These are phyloP conservation scores for Marasmius tenuissimus DNA, from an alignment of 1,284 basidiomycete genomes.

Conservation along the genomic window DNA sequence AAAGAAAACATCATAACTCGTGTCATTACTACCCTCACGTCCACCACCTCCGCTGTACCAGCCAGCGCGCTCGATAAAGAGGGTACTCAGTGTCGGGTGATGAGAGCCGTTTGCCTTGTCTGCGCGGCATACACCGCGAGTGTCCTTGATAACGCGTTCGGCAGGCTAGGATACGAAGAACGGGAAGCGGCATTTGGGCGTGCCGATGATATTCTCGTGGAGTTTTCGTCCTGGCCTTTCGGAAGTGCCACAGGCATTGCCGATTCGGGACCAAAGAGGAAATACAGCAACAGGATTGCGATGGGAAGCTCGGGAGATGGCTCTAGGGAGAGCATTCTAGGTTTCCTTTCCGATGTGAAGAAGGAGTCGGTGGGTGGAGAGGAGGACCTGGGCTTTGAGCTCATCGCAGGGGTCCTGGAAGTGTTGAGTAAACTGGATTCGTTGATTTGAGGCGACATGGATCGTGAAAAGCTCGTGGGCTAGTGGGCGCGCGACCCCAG, in stretches of 20 bases:
- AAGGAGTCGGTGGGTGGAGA: constrained; percentile 56
- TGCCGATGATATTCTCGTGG: constrained; percentile 88
- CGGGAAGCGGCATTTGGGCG: constrained; percentile 88
- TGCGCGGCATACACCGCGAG: constrained; percentile 90
- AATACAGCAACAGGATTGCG: constrained; percentile 49
- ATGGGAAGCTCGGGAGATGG: constrained; percentile 50
- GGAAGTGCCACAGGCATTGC: constrained; percentile 44
- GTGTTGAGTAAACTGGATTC: constrained; percentile 89
- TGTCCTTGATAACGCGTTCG: constrained; percentile 93
- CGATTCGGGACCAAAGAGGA: constrained; percentile 27
- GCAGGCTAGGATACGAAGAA: constrained; percentile 85
- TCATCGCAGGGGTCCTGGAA: constrained; percentile 88
- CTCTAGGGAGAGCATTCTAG: constrained; percentile 73
- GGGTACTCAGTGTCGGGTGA: constrained; percentile 75
- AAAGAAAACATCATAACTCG: constrained; percentile 85
- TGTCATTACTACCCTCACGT: constrained; percentile 75
- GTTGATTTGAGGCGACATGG: constrained; percentile 30
- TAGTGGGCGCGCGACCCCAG: too few species aligned
- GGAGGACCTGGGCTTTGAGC: constrained; percentile 83
- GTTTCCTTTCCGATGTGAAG: constrained; percentile 77
- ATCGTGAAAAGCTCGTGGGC: too few species aligned
- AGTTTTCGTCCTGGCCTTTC: constrained; percentile 90
- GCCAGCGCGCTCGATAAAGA: constrained; percentile 72
- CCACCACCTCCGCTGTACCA: constrained; percentile 82
- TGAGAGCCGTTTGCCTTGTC: constrained; percentile 82